Conservation (phyloP, 495 filamentous ascomycete species). For the Xylaria grammica region DNA sequence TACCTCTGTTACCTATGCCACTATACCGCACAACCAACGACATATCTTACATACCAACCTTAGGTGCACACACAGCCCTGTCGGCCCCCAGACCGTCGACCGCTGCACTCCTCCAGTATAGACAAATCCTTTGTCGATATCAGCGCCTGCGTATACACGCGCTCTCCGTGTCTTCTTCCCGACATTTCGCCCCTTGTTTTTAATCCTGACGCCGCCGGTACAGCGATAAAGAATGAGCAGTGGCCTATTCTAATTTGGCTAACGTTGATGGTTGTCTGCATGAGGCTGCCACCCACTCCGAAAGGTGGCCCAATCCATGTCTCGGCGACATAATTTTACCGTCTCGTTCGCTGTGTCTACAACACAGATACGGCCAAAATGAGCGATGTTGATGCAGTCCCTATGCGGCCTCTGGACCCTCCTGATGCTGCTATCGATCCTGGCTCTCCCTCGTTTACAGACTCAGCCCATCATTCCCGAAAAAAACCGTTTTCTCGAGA, state of each 20-base stretch:
- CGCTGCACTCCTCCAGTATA: neutral
- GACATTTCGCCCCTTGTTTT: neutral
- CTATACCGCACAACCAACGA: slow-evolving; percentile 14
- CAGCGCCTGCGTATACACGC: neutral
- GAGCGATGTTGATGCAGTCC: slow-evolving; percentile 35
- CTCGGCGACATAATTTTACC: slow-evolving; percentile 39
- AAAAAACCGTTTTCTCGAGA: slow-evolving; percentile 28
- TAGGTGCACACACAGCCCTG: slow-evolving; percentile 12
- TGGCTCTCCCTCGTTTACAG: slow-evolving; percentile 27
- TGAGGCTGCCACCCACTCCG: slow-evolving; percentile 35
- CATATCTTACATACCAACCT: slow-evolving; percentile 1
- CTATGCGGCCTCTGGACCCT: slow-evolving; percentile 31
- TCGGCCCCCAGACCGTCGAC: neutral
- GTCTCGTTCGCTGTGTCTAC: slow-evolving; percentile 24
- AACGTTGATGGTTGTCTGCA: slow-evolving; percentile 22
- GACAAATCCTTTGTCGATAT: slow-evolving; percentile 4
- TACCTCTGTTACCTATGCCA: too few relatives aligned
- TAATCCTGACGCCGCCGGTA: neutral
- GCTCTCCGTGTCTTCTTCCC: neutral
- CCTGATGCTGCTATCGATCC: slow-evolving; percentile 26
- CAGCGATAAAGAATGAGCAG: neutral
- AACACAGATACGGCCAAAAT: slow-evolving; percentile 29
- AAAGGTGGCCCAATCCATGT: slow-evolving; percentile 41
- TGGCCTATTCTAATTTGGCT: neutral
- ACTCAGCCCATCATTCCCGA: slow-evolving; percentile 28